These are phyloP conservation scores for Reutealis trisperma DNA, from an alignment of 345 rosid genomes.

Conservation along the genomic window DNA sequence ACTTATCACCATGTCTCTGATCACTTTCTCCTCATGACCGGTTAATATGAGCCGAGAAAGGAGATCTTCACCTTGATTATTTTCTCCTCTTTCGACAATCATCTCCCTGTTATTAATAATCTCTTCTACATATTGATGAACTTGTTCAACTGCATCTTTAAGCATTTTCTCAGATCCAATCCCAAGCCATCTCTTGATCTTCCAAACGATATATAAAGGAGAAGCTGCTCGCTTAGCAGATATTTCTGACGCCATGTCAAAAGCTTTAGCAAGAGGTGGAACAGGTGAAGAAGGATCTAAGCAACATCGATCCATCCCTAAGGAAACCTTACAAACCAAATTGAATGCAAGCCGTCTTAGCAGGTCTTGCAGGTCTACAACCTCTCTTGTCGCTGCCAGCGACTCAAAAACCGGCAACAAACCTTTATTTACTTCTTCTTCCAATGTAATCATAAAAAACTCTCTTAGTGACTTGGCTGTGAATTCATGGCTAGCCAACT, in stretches of 20 bases:
- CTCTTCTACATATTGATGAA: conserved; percentile 19
- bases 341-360: conserved; percentile 28
- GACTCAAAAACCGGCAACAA: conserved; percentile 27
- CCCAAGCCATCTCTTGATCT: conserved; percentile 35
- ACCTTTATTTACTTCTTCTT: conserved; percentile 26
- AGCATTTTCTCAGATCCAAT: conserved; percentile 34
- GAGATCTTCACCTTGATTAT: conserved; percentile 13
- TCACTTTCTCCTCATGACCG: conserved; percentile 20
- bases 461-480: conserved; percentile 22
- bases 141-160: conserved; percentile 22
- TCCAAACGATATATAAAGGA: conserved; percentile 29
- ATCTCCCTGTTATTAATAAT: conserved; percentile 20
- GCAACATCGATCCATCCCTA: conserved; percentile 22
- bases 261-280: conserved; percentile 23
- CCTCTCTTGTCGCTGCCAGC: conserved; percentile 18
- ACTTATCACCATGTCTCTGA: conserved; percentile 33
- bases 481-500: conserved; percentile 34
- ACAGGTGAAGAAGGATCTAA: conserved; percentile 26
- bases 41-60: conserved; percentile 31
- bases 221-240: conserved; percentile 30
- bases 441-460: conserved; percentile 22
- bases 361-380: conserved; percentile 32
- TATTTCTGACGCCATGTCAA: conserved; percentile 29
- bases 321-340: conserved; percentile 22
- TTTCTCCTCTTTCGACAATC: not conserved